These are phyloP conservation scores for Colletotrichum acutatum DNA, from an alignment of 2,329 filamentous ascomycete genomes.

Conservation along the genomic window DNA sequence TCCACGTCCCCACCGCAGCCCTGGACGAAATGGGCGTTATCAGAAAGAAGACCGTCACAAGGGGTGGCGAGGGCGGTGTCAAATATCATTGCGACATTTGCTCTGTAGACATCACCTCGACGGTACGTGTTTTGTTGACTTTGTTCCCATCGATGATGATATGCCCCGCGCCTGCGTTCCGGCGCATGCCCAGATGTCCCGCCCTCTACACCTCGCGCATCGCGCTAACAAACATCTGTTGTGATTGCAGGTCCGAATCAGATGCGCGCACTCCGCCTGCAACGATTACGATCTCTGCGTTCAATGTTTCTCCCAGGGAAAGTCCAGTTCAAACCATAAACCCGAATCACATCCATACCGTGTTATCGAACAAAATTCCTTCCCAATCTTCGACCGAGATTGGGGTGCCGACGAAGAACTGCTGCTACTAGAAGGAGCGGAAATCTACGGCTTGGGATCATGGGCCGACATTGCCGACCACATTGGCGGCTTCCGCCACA, in stretches of 20 bases:
- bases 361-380: conserved; percentile 98
- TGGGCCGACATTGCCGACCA: conserved; percentile 99
- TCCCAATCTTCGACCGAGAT: conserved; percentile 92
- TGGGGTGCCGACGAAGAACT: conserved; percentile 99
- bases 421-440: conserved; percentile 90
- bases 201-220: conserved; percentile 1
- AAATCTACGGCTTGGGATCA: conserved; percentile 95
- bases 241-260: conserved; percentile 84
- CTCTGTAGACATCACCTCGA: conserved; percentile 95
- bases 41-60: conserved; percentile 90
- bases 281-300: conserved; percentile 98
- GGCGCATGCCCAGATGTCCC: conserved; percentile 11
- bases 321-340: conserved; percentile 84
- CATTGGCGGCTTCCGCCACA: conserved; percentile 93
- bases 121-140: conserved; percentile 67
- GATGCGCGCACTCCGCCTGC: conserved; percentile 85
- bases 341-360: conserved; percentile 88
- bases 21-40: conserved; percentile 83
- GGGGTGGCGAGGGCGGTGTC: conserved; percentile 86
- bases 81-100: conserved; percentile 99
- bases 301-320: conserved; percentile 88
- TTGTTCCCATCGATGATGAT: neutral
- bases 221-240: conserved; percentile 34
- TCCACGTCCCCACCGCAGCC: conserved; percentile 33
- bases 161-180: neutral